Percentiles rank a stretch among this genome's conserved stretches.
Evolutionary conservation across 495 filamentous ascomycete species (phyloP).

Genomic region (Aspergillus cristatus): DNA sequence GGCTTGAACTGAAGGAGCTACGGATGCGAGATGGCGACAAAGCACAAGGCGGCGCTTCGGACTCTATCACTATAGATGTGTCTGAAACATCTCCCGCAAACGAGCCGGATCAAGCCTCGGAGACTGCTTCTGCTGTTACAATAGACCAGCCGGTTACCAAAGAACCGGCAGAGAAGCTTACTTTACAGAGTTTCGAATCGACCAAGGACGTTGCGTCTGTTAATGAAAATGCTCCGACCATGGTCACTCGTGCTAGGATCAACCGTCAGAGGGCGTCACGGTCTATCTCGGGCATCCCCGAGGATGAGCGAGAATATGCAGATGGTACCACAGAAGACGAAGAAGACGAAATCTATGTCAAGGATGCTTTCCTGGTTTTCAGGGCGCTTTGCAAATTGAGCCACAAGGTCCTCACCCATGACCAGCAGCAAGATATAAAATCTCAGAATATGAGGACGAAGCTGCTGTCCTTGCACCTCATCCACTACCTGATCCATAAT

Average conservation of each 20-base stretch:
- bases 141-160: slow-evolving; percentile 47
- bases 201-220: slow-evolving; percentile 88
- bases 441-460: slow-evolving; percentile 97
- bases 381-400: slow-evolving; percentile 95
- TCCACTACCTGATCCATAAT: slow-evolving; percentile 89
- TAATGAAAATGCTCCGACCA: slow-evolving; percentile 83
- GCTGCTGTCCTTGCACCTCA: slow-evolving; percentile 84
- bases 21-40: slow-evolving; percentile 38
- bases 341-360: slow-evolving; percentile 92
- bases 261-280: slow-evolving; percentile 41
- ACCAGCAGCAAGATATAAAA: slow-evolving; percentile 86
- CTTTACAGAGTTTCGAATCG: slow-evolving; percentile 90
- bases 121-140: slow-evolving; percentile 38
- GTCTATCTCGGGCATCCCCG: slow-evolving; percentile 41
- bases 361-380: slow-evolving; percentile 95
- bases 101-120: slow-evolving; percentile 39
- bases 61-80: slow-evolving; percentile 27
- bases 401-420: slow-evolving; percentile 76
- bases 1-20: slow-evolving; percentile 79
- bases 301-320: slow-evolving; percentile 35
- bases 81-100: slow-evolving; percentile 22
- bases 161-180: slow-evolving; percentile 71
- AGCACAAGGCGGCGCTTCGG: slow-evolving; percentile 20
- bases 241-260: slow-evolving; percentile 69
- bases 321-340: slow-evolving; percentile 66